A percentile compares a stretch with the other conserved stretches of the same genome.
phyloP scores from a whole-genome alignment of 1,139 yeast genomes.

The Hemisphaericaspora xylofermentans region DNA sequence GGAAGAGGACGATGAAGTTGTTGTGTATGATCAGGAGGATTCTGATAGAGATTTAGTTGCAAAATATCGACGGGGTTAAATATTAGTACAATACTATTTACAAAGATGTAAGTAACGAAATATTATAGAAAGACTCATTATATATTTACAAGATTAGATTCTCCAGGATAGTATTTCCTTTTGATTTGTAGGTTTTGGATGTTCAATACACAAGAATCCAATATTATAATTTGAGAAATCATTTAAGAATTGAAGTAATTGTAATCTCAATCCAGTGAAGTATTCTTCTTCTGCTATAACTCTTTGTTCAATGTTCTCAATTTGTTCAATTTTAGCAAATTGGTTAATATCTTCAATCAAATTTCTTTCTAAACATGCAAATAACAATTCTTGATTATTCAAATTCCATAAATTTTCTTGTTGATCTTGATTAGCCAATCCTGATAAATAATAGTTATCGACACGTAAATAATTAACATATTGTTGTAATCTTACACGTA shows the following conservation, averaged over 20 bases:
- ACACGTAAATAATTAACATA: constrained; percentile 47
- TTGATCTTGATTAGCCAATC: constrained; percentile 33
- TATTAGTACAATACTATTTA: neutral
- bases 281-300: constrained; percentile 12
- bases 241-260: constrained; percentile 30
- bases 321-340: constrained; percentile 16
- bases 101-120: neutral
- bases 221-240: constrained; percentile 35
- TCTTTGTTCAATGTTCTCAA: neutral
- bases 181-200: constrained; percentile 6
- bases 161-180: constrained; percentile 10
- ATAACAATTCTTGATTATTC: constrained; percentile 41
- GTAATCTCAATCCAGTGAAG: constrained; percentile 24
- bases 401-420: constrained; percentile 47
- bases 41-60: constrained; percentile 1
- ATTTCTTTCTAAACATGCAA: constrained; percentile 52
- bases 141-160: too few species aligned
- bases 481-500: constrained; percentile 38
- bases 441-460: constrained; percentile 50
- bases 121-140: too few species aligned
- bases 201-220: constrained; percentile 30
- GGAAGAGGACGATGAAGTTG: neutral
- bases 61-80: neutral
- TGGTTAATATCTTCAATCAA: constrained; percentile 31
- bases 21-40: neutral